These are phyloP conservation scores for Oleoguttula mirabilis DNA, from an alignment of 495 filamentous ascomycete genomes.

Conservation along the genomic window DNA sequence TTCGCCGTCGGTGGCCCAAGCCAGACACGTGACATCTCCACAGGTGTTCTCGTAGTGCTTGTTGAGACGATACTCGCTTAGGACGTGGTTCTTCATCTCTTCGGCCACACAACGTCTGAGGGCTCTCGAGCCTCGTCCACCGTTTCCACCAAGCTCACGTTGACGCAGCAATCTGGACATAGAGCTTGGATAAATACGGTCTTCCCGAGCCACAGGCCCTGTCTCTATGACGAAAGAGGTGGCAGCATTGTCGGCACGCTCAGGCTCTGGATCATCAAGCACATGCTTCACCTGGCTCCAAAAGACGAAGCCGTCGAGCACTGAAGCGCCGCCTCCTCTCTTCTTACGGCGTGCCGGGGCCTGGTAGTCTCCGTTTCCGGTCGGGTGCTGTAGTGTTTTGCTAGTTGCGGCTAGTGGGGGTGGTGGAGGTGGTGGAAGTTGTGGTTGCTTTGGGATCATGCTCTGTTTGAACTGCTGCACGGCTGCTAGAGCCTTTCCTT, in stretches of 20 bases:
- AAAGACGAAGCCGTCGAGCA: slow-evolving; percentile 7
- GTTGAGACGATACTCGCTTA: slow-evolving; percentile 21
- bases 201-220: background rate
- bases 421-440: background rate
- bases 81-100: slow-evolving; percentile 20
- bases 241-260: slow-evolving; percentile 3
- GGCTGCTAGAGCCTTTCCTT: background rate
- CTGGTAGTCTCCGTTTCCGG: background rate
- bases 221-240: background rate
- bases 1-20: slow-evolving; percentile 40
- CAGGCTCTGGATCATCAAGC: background rate
- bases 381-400: too few species aligned
- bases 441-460: background rate
- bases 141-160: slow-evolving; percentile 24
- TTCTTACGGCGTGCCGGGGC: background rate
- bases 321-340: slow-evolving; percentile 5
- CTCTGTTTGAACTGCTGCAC: background rate
- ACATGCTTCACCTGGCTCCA: slow-evolving; percentile 6
- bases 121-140: slow-evolving; percentile 17
- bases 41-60: slow-evolving; percentile 31
- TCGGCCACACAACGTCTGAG: slow-evolving; percentile 13
- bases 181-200: slow-evolving; percentile 5
- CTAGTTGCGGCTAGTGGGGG: too few species aligned
- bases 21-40: slow-evolving; percentile 46
- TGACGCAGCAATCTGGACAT: slow-evolving; percentile 21